Evolutionary conservation across 2,329 filamentous ascomycete genomes (phyloP), one percentile per base, ranked within the genome.

Genomic region (Coleophoma crateriformis): DNA sequence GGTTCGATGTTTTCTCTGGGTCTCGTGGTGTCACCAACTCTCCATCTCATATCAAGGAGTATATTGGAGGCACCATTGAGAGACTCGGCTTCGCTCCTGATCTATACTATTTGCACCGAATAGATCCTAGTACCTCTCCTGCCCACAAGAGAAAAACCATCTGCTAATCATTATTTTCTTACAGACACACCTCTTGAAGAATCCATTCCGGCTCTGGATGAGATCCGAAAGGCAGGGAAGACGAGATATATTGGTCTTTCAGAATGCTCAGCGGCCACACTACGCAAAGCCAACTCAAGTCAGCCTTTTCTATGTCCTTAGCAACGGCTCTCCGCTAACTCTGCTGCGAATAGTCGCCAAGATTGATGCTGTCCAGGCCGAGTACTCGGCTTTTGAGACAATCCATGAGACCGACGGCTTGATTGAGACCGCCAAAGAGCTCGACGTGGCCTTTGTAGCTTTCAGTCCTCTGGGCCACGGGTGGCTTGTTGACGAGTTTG

Each of bases 201-300:
- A 40, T 75, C 73, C 0, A 75, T 77, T 32, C 52, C 67, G 0
- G 70, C 72, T 0, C 65, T 76, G 0, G 71, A 76, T 49, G 67
- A 69, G 44, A 64, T 76, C 46, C 70, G 72, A 38, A 69, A 67
- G 48, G 65, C 66, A 0, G 71, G 72, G 6, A 74, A 74, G 58
- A 72, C 71, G 20, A 74, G 73, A 56, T 73, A 72, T 46, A 73
- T 75, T 45, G 72, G 71, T 15, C 62, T 75, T 0, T 74, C 71
- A 0, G 72, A 75, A 47, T 73, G 71, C 53, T 73, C 71, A 2
- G 70, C 71, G 0, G 57, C 58, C 1, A 74, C 72, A 0, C 55
- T 74, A 5, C 68, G 70, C 33, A 71, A 69, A 48, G 72, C 71
- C 1, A 67, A 67, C 58, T 70, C 71, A 35, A 37, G 34, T 37